These are phyloP conservation scores for Physaria fendleri DNA, from an alignment of 345 rosid species.

Conservation along the genomic window DNA sequence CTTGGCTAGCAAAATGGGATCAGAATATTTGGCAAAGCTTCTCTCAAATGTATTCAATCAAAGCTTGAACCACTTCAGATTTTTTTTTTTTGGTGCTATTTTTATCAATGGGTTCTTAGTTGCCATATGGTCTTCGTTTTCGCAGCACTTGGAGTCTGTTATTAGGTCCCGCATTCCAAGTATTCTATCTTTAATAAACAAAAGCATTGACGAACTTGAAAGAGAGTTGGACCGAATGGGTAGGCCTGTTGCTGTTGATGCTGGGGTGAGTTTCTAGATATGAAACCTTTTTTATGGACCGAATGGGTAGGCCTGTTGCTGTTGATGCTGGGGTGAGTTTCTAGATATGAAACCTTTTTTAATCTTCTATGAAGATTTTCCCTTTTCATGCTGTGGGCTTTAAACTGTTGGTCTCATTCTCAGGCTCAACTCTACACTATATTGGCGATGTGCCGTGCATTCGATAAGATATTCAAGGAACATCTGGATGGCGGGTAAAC, in stretches of 20 bases:
- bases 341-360: background rate
- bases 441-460: constrained; percentile 79
- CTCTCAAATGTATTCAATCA: constrained; percentile 65
- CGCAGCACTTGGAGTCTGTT: constrained; percentile 83
- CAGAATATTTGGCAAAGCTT: constrained; percentile 91
- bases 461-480: constrained; percentile 86
- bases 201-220: constrained; percentile 84
- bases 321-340: constrained; percentile 87
- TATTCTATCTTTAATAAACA: constrained; percentile 78
- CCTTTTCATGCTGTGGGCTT: background rate
- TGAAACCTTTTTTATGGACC: constrained; percentile 40
- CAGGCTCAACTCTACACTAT: constrained; percentile 83
- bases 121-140: background rate
- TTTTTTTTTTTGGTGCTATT: background rate
- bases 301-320: constrained; percentile 79
- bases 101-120: background rate
- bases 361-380: background rate
- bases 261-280: constrained; percentile 56
- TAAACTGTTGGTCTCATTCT: constrained; percentile 15
- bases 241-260: constrained; percentile 80
- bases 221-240: constrained; percentile 85
- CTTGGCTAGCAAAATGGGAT: constrained; percentile 88
- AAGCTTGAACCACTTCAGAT: background rate
- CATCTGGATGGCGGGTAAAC: constrained; percentile 92
- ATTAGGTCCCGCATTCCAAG: constrained; percentile 85